A percentile compares a stretch with the other conserved stretches of the same genome.
phyloP scores from a whole-genome alignment of 2,329 filamentous ascomycete species.

The Ampelomyces quisqualis region DNA sequence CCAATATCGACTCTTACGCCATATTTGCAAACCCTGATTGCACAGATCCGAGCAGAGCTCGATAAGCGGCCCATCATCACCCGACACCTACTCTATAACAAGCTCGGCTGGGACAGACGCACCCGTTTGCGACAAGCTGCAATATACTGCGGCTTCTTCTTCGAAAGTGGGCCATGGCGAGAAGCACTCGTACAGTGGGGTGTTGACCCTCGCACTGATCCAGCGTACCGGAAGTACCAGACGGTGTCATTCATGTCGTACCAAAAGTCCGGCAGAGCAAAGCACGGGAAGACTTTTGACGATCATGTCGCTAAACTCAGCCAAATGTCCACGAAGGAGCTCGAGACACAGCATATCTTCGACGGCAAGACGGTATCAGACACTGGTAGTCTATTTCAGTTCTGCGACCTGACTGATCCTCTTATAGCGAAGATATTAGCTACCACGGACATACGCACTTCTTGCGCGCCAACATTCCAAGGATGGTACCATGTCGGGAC shows the following conservation, averaged over 20 bases:
- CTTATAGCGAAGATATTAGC: constrained; percentile 67
- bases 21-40: constrained; percentile 64
- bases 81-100: constrained; percentile 75
- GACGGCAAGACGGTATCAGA: constrained; percentile 72
- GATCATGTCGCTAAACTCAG: constrained; percentile 28
- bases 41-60: constrained; percentile 65
- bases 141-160: constrained; percentile 86
- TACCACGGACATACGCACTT: constrained; percentile 53
- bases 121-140: constrained; percentile 69
- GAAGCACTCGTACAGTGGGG: constrained; percentile 85
- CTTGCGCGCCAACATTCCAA: constrained; percentile 54
- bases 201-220: constrained; percentile 77
- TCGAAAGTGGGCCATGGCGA: constrained; percentile 87
- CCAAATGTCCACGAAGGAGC: constrained; percentile 22
- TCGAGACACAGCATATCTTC: constrained; percentile 65
- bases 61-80: constrained; percentile 81
- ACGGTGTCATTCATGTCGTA: constrained; percentile 58
- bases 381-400: constrained; percentile 91
- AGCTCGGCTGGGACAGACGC: constrained; percentile 57
- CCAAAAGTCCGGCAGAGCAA: constrained; percentile 31
- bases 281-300: constrained; percentile 29
- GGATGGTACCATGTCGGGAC: constrained; percentile 86
- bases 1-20: constrained; percentile 54
- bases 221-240: constrained; percentile 79
- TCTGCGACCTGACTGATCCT: constrained; percentile 87